Evolutionary conservation across 805 yeast genomes (phyloP), one percentile per base, ranked within the genome.

Genomic region (Cyberlindnera petersonii): DNA sequence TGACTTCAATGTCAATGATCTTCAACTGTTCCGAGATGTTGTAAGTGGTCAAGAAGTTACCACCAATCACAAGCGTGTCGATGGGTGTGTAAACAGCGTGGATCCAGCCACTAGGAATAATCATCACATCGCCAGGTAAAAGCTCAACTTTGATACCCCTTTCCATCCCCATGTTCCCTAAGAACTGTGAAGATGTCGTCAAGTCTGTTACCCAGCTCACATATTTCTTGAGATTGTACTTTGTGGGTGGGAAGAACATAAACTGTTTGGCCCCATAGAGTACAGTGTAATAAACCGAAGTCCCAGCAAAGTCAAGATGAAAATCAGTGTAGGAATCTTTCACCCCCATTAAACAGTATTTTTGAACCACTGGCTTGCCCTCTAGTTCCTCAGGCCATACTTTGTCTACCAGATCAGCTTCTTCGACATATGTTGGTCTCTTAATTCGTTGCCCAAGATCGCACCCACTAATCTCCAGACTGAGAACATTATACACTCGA

Each of bases 81-180:
- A 65, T 63, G 0, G 95, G 91, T 0, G 96, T 87, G 53, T 77
- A 77, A 0, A 88, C 97, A 0, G 93, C 79, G 60, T 88, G 96
- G 35, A 88, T 87, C 94, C 95, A 88, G 0, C 96, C 95, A 29
- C 93, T 79, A 4, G 97, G 96, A 15, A 88, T 80, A 11, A 87
- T 68, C 61, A 88, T 71, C 19, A 87, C 68, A 53, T 88, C 96
- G 1, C 94, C 94, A 1, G 75, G 61, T 1, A 48, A 37, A 16
- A 83, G 53, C 7, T 70, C 68, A 14, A 80, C 77, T 37, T 74
- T 72, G 35, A 77, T 64, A 15, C 87, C 86, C 7, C 60, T 57
- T 26, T 64, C 64, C 18, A 62, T 39, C 9, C 44, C 58, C 40
- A 74, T 59, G 35, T 78, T 80, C 0, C 82, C 82, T 44, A 83